phyloP scores from a whole-genome alignment of 345 rosid genomes.

The Citrus maxima region DNA sequence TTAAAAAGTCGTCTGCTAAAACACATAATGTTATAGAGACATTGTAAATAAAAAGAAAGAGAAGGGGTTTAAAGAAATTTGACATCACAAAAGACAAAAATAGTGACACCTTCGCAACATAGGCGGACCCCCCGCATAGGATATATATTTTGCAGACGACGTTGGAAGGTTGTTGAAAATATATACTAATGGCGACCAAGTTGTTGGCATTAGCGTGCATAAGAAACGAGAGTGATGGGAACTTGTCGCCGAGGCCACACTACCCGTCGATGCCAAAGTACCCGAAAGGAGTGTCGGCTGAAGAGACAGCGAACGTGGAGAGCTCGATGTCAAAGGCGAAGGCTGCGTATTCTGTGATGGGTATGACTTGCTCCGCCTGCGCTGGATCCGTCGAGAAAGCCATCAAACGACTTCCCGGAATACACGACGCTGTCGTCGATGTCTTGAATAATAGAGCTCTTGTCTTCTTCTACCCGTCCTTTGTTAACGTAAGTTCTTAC shows the following conservation, averaged over 20 bases:
- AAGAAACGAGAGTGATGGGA: conserved; percentile 44
- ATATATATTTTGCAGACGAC: not conserved
- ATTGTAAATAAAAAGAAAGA: no score
- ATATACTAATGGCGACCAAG: conserved; percentile 59
- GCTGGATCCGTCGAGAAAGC: conserved; percentile 95
- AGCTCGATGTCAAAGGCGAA: conserved; percentile 44
- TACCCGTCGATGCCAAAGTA: conserved; percentile 70
- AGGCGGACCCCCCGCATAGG: no score
- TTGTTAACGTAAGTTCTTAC: conserved; percentile 49
- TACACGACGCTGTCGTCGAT: conserved; percentile 70
- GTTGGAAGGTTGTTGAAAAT: not conserved
- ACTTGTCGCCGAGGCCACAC: conserved; percentile 46
- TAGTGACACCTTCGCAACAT: no score
- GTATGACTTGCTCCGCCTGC: conserved; percentile 92
- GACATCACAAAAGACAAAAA: no score
- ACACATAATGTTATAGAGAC: no score
- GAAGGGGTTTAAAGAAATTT: no score
- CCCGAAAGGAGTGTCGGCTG: conserved; percentile 45
- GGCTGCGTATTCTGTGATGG: conserved; percentile 62
- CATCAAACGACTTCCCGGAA: conserved; percentile 81
- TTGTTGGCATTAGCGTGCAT: conserved; percentile 62
- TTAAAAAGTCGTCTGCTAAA: no score
- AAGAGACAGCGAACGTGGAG: conserved; percentile 19
- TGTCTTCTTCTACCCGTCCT: conserved; percentile 59
- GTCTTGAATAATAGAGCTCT: conserved; percentile 64